Conservation (phyloP, 2,329 filamentous ascomycete genomes). For the Claviceps lovelessii region DNA sequence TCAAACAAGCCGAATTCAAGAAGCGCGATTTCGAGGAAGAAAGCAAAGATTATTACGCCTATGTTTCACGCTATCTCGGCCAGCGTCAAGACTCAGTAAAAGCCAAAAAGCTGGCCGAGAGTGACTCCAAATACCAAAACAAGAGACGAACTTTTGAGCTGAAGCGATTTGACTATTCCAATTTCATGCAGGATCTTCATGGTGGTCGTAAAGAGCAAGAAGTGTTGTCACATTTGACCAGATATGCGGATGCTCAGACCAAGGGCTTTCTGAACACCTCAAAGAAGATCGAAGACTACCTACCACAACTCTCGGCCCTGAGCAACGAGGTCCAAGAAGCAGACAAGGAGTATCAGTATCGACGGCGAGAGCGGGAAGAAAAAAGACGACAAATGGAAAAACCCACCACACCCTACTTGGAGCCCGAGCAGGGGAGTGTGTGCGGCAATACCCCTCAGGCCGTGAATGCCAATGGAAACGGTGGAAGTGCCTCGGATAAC, state of each 20-base stretch:
- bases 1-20: slow-evolving; percentile 94
- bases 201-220: slow-evolving; percentile 98
- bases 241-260: slow-evolving; percentile 83
- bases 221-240: slow-evolving; percentile 84
- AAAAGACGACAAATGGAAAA: slow-evolving; percentile 84
- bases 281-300: slow-evolving; percentile 72
- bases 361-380: slow-evolving; percentile 87
- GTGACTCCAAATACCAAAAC: slow-evolving; percentile 87
- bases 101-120: slow-evolving; percentile 90
- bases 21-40: slow-evolving; percentile 98
- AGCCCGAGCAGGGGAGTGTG: slow-evolving; percentile 46
- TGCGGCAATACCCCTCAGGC: slow-evolving; percentile 19
- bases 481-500: slow-evolving; percentile 43
- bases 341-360: slow-evolving; percentile 93
- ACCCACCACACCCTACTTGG: slow-evolving; percentile 58
- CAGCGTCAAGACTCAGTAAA: slow-evolving; percentile 92
- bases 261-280: slow-evolving; percentile 67
- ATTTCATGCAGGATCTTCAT: slow-evolving; percentile 98
- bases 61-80: slow-evolving; percentile 88
- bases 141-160: slow-evolving; percentile 93
- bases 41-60: slow-evolving; percentile 95
- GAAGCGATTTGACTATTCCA: slow-evolving; percentile 96
- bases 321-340: slow-evolving; percentile 80
- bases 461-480: slow-evolving; percentile 28
- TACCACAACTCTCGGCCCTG: slow-evolving; percentile 81